Base-by-base conservation (phyloP, 345 rosid species). In the Melaleuca alternifolia region DNA sequence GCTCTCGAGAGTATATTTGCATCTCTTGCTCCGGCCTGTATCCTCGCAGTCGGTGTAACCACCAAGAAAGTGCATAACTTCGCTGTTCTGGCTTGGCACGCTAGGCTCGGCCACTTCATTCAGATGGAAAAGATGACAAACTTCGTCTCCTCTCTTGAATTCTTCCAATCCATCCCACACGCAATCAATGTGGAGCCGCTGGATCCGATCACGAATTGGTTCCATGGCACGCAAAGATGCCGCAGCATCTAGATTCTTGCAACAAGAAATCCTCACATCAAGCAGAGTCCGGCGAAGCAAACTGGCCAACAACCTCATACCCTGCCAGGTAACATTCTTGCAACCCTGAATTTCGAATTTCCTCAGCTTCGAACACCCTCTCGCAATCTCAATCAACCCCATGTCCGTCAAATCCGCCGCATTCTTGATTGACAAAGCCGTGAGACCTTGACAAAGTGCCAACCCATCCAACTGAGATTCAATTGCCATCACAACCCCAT, bases 291-390 rank as follows among this genome's bases (percentile, higher is more conserved):
- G 88, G 1, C 82, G 79, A 30, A 91, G 92, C 82, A 96, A 91
- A 84, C 88, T 88, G 65, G 92, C 94, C 91, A 98, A 83, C 0
- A 95, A 93, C 85, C 96, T 92, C 88, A 96, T 83, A 20, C 98
- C 99, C 86, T 87, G 86, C 62, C 92, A 90, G 2, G 98, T 95
- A 30, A 96, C 93, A 85, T 90, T 92, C 90, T 93, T 93, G 87
- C 99, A 98, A 16, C 99, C 99, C 85, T 93, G 92, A 85, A 96
- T 89, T 88, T 98, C 98, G 87, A 98, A 95, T 89, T 89, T 95
- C 11, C 87, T 87, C 82, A 96, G 85, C 84, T 54, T 91, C 24
- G 91, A 86, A 86, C 99, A 96, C 3, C 99, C 98, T 89, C 95
- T 92, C 0, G 93, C 99, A 30, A 97, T 96, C 71, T 93, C 94